Percentiles rank a stretch among this genome's conserved stretches.
phyloP scores from a whole-genome alignment of 441 rosid genomes.

The Capsella rubella region DNA sequence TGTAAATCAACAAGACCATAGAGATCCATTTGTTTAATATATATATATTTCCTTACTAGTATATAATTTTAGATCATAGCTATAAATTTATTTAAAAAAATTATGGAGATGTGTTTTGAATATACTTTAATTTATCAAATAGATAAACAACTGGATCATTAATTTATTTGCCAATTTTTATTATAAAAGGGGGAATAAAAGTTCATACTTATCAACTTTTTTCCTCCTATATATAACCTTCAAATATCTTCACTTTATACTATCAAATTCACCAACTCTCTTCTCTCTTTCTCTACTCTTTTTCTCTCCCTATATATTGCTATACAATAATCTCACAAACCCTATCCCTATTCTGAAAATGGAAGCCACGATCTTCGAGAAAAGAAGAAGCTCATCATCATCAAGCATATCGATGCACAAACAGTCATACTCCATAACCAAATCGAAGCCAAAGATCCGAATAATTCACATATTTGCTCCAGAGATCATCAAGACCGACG shows the following conservation, averaged over 20 bases:
- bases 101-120: conserved; percentile 1
- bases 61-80: conserved; percentile 1
- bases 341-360: conserved; percentile 29
- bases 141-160: conserved; percentile 12
- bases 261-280: conserved; percentile 52
- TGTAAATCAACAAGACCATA: conserved; percentile 3
- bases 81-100: neutral
- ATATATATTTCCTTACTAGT: neutral
- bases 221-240: conserved; percentile 36
- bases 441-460: conserved; percentile 84
- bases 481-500: conserved; percentile 95
- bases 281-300: neutral
- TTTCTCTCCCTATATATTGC: conserved; percentile 28
- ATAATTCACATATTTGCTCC: conserved; percentile 95
- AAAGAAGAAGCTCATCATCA: conserved; percentile 45
- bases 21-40: neutral
- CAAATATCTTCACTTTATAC: conserved; percentile 27
- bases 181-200: neutral
- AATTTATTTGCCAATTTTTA: neutral
- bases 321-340: neutral
- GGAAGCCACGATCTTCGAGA: conserved; percentile 39
- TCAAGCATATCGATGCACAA: conserved; percentile 56
- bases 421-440: conserved; percentile 61
- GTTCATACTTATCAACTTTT: conserved; percentile 6
- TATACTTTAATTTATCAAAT: neutral